Conservation (phyloP, 345 rosid genomes). For the Syzygium aqueum region DNA sequence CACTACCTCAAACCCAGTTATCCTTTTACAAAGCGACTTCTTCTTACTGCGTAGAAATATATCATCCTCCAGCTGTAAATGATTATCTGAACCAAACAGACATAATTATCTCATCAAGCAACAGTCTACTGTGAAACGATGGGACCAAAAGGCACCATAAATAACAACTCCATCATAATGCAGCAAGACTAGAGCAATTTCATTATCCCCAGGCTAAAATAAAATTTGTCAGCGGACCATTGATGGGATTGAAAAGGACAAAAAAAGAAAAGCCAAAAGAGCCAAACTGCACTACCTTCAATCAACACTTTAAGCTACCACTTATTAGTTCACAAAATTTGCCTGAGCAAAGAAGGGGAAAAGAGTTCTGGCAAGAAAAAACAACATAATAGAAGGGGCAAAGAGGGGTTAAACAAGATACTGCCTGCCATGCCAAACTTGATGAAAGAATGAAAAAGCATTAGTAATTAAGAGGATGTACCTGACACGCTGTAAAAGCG, state of each 20-base stretch:
- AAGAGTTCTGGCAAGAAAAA: background rate
- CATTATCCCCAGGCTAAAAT: background rate
- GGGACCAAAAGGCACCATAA: background rate
- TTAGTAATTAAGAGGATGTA: background rate
- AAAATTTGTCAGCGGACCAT: background rate
- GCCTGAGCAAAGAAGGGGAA: background rate
- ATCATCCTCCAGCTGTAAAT: slow-evolving; percentile 67
- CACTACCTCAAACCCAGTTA: slow-evolving; percentile 72
- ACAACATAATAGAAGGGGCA: background rate
- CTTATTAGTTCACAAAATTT: background rate
- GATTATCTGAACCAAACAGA: slow-evolving; percentile 41
- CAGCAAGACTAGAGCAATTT: background rate
- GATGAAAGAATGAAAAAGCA: background rate
- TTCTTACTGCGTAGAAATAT: slow-evolving; percentile 58
- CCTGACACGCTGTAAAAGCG: slow-evolving; percentile 25
- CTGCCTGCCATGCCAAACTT: background rate
- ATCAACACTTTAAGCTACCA: background rate
- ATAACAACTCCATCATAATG: background rate
- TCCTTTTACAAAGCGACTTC: slow-evolving; percentile 61
- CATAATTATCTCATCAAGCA: background rate
- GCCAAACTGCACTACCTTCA: background rate
- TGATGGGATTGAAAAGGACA: background rate
- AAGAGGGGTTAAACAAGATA: background rate
- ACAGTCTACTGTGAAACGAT: background rate
- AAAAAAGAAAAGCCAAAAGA: background rate